These are phyloP conservation scores for Ceratobasidium sp. DNA, from an alignment of 1,284 basidiomycete species.

Conservation along the genomic window DNA sequence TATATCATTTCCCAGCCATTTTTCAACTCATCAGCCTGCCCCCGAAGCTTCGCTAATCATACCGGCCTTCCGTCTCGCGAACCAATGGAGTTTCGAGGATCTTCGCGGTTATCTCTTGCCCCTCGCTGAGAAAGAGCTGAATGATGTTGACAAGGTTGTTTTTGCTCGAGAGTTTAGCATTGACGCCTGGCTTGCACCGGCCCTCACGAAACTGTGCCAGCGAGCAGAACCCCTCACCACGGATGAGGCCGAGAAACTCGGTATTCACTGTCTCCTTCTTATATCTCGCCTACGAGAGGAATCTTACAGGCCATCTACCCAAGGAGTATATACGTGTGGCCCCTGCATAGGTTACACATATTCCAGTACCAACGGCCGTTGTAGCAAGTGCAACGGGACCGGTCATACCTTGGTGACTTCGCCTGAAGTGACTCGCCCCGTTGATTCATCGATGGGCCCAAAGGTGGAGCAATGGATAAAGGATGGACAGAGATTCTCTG, in stretches of 20 bases:
- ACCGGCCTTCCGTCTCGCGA: conserved; percentile 45
- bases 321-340: neutral
- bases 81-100: conserved; percentile 45
- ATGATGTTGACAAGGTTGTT: conserved; percentile 40
- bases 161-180: conserved; percentile 43
- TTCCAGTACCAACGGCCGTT: neutral
- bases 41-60: conserved; percentile 39
- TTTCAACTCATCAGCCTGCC: conserved; percentile 9
- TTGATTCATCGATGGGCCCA: neutral
- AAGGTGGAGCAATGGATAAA: neutral
- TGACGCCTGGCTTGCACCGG: conserved; percentile 40
- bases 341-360: neutral
- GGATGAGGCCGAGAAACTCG: conserved; percentile 40
- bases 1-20: conserved; percentile 6
- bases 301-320: neutral
- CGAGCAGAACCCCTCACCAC: conserved; percentile 26
- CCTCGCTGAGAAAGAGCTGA: conserved; percentile 28
- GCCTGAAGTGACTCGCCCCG: neutral
- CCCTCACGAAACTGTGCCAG: conserved; percentile 29
- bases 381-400: neutral
- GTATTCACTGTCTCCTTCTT: conserved; percentile 7
- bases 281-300: conserved; percentile 37
- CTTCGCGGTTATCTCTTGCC: conserved; percentile 31
- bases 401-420: neutral
- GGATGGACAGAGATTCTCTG: too few relatives aligned